Evolutionary conservation across 805 yeast genomes (phyloP), one percentile per base, ranked within the genome.

Genomic region (Martiniozyma abietophila): DNA sequence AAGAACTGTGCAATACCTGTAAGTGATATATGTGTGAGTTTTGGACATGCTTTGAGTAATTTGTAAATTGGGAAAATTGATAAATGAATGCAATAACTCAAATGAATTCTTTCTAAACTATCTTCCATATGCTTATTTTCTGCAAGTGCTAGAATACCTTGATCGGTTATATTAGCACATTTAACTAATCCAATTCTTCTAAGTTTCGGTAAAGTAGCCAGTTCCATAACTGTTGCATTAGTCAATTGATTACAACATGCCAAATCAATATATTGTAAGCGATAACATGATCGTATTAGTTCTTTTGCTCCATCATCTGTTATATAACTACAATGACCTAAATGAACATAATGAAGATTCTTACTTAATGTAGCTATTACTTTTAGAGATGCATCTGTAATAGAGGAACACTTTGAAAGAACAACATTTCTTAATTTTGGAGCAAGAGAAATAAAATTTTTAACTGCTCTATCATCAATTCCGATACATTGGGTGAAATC

Each of bases 241-340:
- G 97, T 86, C 35, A 89, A 66, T 54, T 84, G 94, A 1, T 80
- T 66, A 54, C 98, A 89, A 57, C 96, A 88, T 11, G 97, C 97
- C 40, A 92, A 71, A 59, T 89, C 98, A 43, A 89, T 84, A 55
- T 88, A 89, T 49, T 84, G 94, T 38, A 89, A 74, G 39, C 95
- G 67, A 38, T 80, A 81, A 51, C 97, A 92, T 30, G 71, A 68
- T 43, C 80, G 69, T 9, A 84, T 82, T 40, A 89, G 64, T 8
- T 71, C 66, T 19, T 74, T 69, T 12, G 92, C 92, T 15, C 96
- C 96, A 41, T 67, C 71, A 59, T 89, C 97, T 2, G 96, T 89
- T 38, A 89, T 81, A 50, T 80, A 74, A 29, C 76, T 71, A 62
- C 98, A 92, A 61, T 89, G 97, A 12, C 97, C 97, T 41, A 89